Percentiles rank a stretch among this genome's conserved stretches.
These are phyloP conservation scores for Aegilops tauschii DNA, from an alignment of 176 grass and related monocot genomes.

Conservation along the genomic window DNA sequence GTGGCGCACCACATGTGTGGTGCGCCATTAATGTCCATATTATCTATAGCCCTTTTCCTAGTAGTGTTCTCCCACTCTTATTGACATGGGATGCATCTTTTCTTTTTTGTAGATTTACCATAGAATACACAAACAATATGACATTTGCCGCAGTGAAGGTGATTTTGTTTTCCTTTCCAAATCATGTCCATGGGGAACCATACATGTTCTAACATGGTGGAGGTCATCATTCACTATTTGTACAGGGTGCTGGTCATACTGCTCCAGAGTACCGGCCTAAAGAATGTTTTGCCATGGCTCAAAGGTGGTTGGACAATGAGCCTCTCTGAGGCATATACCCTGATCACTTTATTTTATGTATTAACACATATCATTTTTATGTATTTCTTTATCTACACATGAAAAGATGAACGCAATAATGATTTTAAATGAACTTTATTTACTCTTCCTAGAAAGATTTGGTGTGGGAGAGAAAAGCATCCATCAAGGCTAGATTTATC, in stretches of 20 bases:
- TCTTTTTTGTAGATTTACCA: background rate
- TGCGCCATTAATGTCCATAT: too few species aligned
- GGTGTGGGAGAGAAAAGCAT: background rate
- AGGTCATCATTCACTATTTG: background rate
- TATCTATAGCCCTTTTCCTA: too few species aligned
- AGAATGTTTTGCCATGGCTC: constrained; percentile 22
- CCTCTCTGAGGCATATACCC: background rate
- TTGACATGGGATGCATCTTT: background rate
- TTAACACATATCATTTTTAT: background rate
- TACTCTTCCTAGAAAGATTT: background rate
- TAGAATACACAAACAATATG: constrained; percentile 21
- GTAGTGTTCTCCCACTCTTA: background rate
- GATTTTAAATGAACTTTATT: background rate
- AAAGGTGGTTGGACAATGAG: constrained; percentile 7
- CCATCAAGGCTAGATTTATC: background rate
- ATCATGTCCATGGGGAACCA: background rate
- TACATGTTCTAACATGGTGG: background rate
- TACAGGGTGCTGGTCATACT: constrained; percentile 30
- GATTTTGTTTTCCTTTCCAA: background rate
- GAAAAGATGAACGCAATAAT: too few species aligned
- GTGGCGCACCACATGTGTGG: too few species aligned
- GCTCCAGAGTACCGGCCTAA: constrained; percentile 16
- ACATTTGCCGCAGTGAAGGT: constrained; percentile 40
- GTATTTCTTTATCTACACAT: background rate
- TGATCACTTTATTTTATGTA: background rate